phyloP scores from a whole-genome alignment of 441 rosid species.

The Sinapis alba region DNA sequence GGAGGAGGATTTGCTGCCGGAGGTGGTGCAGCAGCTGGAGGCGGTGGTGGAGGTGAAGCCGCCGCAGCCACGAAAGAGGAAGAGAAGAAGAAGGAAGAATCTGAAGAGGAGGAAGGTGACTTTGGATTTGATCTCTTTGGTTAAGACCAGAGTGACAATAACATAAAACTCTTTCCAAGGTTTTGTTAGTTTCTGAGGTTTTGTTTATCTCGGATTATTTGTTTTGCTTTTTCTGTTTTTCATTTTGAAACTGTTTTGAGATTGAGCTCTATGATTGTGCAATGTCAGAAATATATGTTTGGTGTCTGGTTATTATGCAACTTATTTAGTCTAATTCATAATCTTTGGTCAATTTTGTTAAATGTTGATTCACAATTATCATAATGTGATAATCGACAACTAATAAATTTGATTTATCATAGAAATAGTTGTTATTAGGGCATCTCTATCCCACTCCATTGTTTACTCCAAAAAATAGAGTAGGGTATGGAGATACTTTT shows the following conservation, averaged over 20 bases:
- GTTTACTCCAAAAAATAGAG: too few species aligned
- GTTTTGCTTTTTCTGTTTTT: neutral
- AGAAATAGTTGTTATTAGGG: too few species aligned
- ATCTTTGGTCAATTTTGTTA: neutral
- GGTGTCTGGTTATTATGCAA: slow-evolving; percentile 11
- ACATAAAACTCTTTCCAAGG: neutral
- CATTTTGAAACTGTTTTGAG: neutral
- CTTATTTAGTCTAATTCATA: neutral
- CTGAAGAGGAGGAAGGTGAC: slow-evolving; percentile 70
- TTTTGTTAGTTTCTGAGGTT: slow-evolving; percentile 23
- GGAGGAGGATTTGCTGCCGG: slow-evolving; percentile 56
- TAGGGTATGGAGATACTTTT: too few species aligned
- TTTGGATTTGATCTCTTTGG: slow-evolving; percentile 77
- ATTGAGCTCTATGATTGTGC: neutral
- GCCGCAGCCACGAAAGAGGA: slow-evolving; percentile 58
- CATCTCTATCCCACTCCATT: too few species aligned
- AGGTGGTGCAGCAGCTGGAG: slow-evolving; percentile 52
- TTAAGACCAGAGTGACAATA: slow-evolving; percentile 33
- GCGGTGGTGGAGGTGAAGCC: slow-evolving; percentile 47
- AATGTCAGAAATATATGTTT: slow-evolving; percentile 24
- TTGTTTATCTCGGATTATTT: neutral
- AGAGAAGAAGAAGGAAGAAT: slow-evolving; percentile 63
- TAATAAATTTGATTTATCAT: too few species aligned
- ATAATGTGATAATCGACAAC: neutral
- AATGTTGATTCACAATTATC: neutral